Evolutionary conservation across 176 grass and related monocot species (phyloP), one percentile per base, ranked within the genome.

Genomic region (Ensete ventricosum): DNA sequence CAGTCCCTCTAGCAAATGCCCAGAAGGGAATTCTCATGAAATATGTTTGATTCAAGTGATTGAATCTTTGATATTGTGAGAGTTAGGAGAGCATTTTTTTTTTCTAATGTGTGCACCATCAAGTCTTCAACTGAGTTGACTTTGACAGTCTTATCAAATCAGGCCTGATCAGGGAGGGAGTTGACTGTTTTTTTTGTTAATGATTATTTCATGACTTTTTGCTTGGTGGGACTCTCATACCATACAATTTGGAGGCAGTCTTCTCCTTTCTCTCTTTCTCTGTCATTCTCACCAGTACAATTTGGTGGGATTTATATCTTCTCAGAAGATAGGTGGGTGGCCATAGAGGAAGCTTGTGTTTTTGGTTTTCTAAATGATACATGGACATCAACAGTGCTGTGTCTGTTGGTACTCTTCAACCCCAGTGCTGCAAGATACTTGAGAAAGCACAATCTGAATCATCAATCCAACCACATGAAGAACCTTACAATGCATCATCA

Each of bases 141-240:
- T 14, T 21, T 53, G 8, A 54, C 19, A 73, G 71, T 73, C 71
- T 24, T 53, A n/a, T 73, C 71, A 55, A 54, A 73, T 73, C 71
- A 73, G 19, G 57, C 14, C 2, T 60, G n/a, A 60, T 60, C 57
- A 53, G 20, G 6, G 53, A 43, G 34, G 34, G 34, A 43, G 71
- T 73, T 73, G 71, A 73, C 71, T 14, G 2, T n/a, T 60, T n/a
- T 60, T 8, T 60, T 19, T 8, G 0, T 23, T 23, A 23, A 43
- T 60, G 19, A n/a, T 19, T 60, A 60, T 60, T 17, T 8, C 19
- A 60, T 60, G 16, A 60, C 17, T 19, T 60, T n/a, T 60, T 60
- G 57, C n/a, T 60, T n/a, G 57, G 57, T 60, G 57, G 57, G 57
- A 17, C 57, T 60, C 17, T 21, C 57, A 60, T 60, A n/a, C 57